Evolutionary conservation across 2,329 filamentous ascomycete genomes (phyloP).

Genomic region (Laburnicola sp.): DNA sequence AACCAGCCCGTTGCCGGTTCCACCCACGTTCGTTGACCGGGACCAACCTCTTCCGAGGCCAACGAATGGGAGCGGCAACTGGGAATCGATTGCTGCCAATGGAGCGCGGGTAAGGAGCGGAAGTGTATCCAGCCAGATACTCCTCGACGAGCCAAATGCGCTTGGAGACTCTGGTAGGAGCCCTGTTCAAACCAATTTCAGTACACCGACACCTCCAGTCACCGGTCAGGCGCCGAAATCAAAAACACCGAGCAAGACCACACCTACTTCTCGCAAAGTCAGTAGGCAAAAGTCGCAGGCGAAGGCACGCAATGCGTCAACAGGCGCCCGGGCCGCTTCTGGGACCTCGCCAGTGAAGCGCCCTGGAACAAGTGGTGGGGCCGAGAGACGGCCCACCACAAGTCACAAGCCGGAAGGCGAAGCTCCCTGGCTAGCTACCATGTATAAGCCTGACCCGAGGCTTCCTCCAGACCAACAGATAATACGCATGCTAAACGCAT

Average conservation of each 20-base stretch:
- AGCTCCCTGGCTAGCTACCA: constrained; percentile 89
- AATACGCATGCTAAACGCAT: constrained; percentile 84
- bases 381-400: constrained; percentile 56
- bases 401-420: constrained; percentile 85
- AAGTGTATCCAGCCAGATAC: constrained; percentile 59
- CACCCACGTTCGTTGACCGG: constrained; percentile 71
- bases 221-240: constrained; percentile 45
- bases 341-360: constrained; percentile 53
- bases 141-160: constrained; percentile 54
- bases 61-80: constrained; percentile 58
- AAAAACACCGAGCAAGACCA: constrained; percentile 44
- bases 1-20: constrained; percentile 74
- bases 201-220: constrained; percentile 33
- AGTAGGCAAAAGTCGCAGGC: constrained; percentile 34
- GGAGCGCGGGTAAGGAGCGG: constrained; percentile 72
- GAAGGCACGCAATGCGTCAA: constrained; percentile 41
- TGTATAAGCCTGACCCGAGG: constrained; percentile 94
- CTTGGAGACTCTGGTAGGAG: constrained; percentile 28
- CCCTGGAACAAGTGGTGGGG: constrained; percentile 66
- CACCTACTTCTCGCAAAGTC: constrained; percentile 41
- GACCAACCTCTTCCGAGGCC: constrained; percentile 68
- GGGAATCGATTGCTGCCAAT: constrained; percentile 60
- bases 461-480: constrained; percentile 94
- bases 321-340: constrained; percentile 33
- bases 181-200: constrained; percentile 26